Evolutionary conservation across 495 filamentous ascomycete genomes (phyloP), one percentile per base, ranked within the genome.

Genomic region (Aspergillus funiculosus): DNA sequence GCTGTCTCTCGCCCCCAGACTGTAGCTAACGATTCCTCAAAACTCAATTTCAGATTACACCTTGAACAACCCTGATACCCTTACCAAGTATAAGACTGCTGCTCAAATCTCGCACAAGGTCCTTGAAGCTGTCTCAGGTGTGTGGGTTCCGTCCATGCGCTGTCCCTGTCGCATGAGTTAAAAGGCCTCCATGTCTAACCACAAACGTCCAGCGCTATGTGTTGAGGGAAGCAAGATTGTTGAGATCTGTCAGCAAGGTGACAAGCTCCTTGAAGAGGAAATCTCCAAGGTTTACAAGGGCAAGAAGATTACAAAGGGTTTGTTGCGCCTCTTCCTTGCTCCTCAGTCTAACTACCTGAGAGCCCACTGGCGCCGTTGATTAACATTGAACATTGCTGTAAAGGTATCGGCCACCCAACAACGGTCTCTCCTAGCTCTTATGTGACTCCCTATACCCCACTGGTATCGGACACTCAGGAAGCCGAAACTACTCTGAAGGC

Each of bases 51-150:
- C 52, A 96, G 92, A 97, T 66, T 94, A 97, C 75, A 79, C 88
- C 49, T 77, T 96, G 61, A 86, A 85, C 71, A 98, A 97, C 76
- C 89, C 92, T 39, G 91, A 97, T 58, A 95, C 89, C 53, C 78
- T 98, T 54, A 95, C 94, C 64, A 98, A 97, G 75, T 98, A 98
- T 76, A 97, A 94, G 78, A 87, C 84, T 51, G 94, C 92, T 28
- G 92, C 87, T 38, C 75, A 80, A 56, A 97, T 98, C 69, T 92
- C 92, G 27, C 87, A 95, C 63, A 92, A 88, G 71, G 90, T 94
- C 49, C 81, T 98, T 29, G 86, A 89, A 48, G 82, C 84, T 49
- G 90, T 98, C 48, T 74, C 75, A 63, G 74, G 79, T 81, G 63
- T 47, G 68, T 62, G 35, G 19, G 39, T 25, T 45, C 48, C 15